Conservation (phyloP, 139 green algal genomes). For the Protoeuglena noctilucae region DNA sequence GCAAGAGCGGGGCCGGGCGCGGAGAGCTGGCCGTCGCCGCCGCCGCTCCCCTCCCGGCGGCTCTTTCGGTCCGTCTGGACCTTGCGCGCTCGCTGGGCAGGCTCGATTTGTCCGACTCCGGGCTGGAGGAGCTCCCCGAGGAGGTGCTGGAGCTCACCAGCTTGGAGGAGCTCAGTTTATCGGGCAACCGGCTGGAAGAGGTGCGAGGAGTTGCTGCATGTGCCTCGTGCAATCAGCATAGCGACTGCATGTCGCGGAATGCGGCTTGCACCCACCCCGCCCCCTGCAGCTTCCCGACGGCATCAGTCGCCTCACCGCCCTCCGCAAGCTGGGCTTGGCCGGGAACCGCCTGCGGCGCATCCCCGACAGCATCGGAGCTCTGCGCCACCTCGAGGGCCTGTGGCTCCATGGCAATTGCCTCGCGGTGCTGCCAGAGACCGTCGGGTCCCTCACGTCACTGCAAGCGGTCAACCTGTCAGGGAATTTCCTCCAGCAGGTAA, state of each 20-base stretch:
- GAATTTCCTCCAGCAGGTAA: conserved; percentile 33
- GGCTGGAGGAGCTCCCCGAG: conserved; percentile 23
- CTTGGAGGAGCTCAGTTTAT: conserved; percentile 43
- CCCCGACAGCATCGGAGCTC: conserved; percentile 21
- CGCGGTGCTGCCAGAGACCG: conserved; percentile 22
- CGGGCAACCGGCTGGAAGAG: conserved; percentile 30
- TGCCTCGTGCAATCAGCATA: too few relatives aligned
- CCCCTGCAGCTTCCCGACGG: conserved; percentile 22
- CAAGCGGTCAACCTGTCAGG: conserved; percentile 33
- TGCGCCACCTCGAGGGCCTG: conserved; percentile 33
- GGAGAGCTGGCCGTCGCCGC: too few relatives aligned
- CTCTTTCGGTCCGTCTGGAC: too few relatives aligned
- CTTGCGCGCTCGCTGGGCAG: conserved; percentile 25
- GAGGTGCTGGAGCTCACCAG: conserved; percentile 24
- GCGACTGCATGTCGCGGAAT: too few relatives aligned
- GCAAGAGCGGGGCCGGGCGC: too few relatives aligned
- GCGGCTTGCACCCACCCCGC: too few relatives aligned
- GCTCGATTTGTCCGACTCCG: conserved; percentile 53
- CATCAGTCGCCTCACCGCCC: conserved; percentile 19
- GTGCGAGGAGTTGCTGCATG: not conserved
- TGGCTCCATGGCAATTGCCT: conserved; percentile 54
- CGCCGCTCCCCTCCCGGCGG: too few relatives aligned
- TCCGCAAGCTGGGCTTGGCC: conserved; percentile 45
- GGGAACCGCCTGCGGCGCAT: conserved; percentile 44
- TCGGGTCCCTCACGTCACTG: conserved; percentile 33